Evolutionary conservation across 495 filamentous ascomycete genomes (phyloP), one percentile per base, ranked within the genome.

Genomic region (Xylaria scruposa): DNA sequence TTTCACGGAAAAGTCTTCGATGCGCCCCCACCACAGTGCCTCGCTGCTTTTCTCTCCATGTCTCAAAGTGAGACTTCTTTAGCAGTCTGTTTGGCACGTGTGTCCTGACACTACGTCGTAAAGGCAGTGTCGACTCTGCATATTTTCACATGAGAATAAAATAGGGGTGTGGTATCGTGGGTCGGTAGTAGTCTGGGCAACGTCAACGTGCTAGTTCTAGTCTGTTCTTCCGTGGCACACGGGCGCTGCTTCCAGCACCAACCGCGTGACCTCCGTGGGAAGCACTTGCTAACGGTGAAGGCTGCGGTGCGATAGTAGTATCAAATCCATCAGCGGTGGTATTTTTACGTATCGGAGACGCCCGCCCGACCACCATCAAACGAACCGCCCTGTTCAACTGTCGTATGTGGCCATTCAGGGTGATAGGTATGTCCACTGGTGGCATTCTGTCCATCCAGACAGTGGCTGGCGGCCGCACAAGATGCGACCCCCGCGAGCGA

Each of bases 401-500:
- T 56, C 36, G 42, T 70, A 64, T 70, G 59, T 59, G 36, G 47
- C 46, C 58, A 53, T 21, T 54, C 19, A 62, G 60, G 29, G 68
- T 70, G 59, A 53, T 49, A 61, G 68, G 29, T 33, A 60, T 31
- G 33, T 38, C 58, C 58, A 38, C 58, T 9, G 8, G 2, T 15
- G 12, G 13, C 58, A 60, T 19, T 53, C 46, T 56, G 21, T 29
- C 58, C 33, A 38, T 60, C 58, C 31, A 63, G 56, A 33, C 33
- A 62, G 68, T 53, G 56, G 46, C 58, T 70, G 44, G 61, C 56
- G 68, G 68, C 68, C 56, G 68, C 68, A 70, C 68, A 46, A 70
- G 59, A 54, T 53, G 68, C 38, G 46, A 47, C 36, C 68, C 44
- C 44, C 17, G 58, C 3, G 42, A 47, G 40, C 44, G 40, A 61